Percentiles rank a stretch among this genome's conserved stretches.
Evolutionary conservation across 2,329 filamentous ascomycete genomes (phyloP).

Genomic region (Apiospora rasikravindrae): DNA sequence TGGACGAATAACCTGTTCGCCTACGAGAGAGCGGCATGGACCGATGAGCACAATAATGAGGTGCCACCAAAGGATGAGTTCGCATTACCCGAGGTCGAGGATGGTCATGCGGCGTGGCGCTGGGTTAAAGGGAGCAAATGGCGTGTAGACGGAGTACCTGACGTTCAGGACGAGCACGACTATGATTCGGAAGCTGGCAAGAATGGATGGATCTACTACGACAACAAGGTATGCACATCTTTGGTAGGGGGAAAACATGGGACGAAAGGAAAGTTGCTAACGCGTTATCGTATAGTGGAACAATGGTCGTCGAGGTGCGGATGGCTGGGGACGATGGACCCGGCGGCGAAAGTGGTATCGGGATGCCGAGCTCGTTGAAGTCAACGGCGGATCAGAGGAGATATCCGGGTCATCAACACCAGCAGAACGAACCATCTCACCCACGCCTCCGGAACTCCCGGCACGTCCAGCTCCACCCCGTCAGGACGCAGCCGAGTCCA

Average conservation of each 20-base stretch:
- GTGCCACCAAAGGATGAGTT: slow-evolving; percentile 76
- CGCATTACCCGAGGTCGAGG: slow-evolving; percentile 65
- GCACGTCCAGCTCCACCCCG: slow-evolving; percentile 33
- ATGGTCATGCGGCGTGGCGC: slow-evolving; percentile 65
- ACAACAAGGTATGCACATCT: slow-evolving; percentile 76
- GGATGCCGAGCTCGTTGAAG: slow-evolving; percentile 91
- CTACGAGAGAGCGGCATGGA: slow-evolving; percentile 91
- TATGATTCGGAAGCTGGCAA: slow-evolving; percentile 66
- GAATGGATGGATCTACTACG: slow-evolving; percentile 95
- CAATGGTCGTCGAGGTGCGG: slow-evolving; percentile 79
- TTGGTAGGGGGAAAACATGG: background rate
- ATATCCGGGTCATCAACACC: slow-evolving; percentile 50
- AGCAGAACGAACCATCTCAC: slow-evolving; percentile 37
- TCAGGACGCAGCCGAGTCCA: slow-evolving; percentile 26
- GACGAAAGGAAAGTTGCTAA: slow-evolving; percentile 18
- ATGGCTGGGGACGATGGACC: slow-evolving; percentile 95
- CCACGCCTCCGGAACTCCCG: slow-evolving; percentile 34
- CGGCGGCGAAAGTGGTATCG: slow-evolving; percentile 94
- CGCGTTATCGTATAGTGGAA: slow-evolving; percentile 69
- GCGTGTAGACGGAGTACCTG: slow-evolving; percentile 78
- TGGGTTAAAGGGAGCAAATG: slow-evolving; percentile 89
- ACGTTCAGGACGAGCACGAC: slow-evolving; percentile 53
- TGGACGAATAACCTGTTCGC: slow-evolving; percentile 93
- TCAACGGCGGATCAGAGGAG: slow-evolving; percentile 43
- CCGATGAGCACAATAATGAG: slow-evolving; percentile 89